Conservation (phyloP, 192 early-diverging fungal species). For the Funneliformis geosporum region DNA sequence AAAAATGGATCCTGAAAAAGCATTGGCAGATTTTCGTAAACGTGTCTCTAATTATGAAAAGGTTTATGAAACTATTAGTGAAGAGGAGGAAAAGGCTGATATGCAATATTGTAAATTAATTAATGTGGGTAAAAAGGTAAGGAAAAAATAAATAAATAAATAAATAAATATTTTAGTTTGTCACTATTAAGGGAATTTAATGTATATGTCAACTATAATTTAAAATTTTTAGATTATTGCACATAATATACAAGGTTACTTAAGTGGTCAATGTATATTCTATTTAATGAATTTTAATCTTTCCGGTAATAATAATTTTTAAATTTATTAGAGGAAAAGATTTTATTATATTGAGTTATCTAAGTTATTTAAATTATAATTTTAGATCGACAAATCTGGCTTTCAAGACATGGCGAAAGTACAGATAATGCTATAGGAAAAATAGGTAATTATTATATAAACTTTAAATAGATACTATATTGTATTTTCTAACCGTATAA, state of each 20-base stretch:
- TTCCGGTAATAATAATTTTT: constrained; percentile 48
- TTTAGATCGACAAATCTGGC: constrained; percentile 76
- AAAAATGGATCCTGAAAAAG: constrained; percentile 75
- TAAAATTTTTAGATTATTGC: constrained; percentile 67
- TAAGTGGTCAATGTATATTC: constrained; percentile 92
- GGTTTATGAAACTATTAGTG: constrained; percentile 83
- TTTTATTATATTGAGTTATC: background rate
- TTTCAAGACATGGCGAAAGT: constrained; percentile 93
- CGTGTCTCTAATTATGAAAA: constrained; percentile 92
- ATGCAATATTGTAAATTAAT: constrained; percentile 93
- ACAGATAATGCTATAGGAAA: constrained; percentile 79
- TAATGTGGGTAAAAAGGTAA: constrained; percentile 90
- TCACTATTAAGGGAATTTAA: too few relatives aligned
- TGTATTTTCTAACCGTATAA: background rate
- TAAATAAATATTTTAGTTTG: too few relatives aligned
- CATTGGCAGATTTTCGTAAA: constrained; percentile 82
- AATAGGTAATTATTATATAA: constrained; percentile 61
- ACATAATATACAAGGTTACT: constrained; percentile 91
- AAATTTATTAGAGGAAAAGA: constrained; percentile 7
- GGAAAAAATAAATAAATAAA: too few relatives aligned
- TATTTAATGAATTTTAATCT: constrained; percentile 99
- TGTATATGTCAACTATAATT: background rate
- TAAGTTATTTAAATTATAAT: background rate
- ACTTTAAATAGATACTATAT: background rate
- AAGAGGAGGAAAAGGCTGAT: constrained; percentile 79